These are phyloP conservation scores for Coemansia sp. DNA, from an alignment of 192 early-diverging fungal genomes.

Conservation along the genomic window DNA sequence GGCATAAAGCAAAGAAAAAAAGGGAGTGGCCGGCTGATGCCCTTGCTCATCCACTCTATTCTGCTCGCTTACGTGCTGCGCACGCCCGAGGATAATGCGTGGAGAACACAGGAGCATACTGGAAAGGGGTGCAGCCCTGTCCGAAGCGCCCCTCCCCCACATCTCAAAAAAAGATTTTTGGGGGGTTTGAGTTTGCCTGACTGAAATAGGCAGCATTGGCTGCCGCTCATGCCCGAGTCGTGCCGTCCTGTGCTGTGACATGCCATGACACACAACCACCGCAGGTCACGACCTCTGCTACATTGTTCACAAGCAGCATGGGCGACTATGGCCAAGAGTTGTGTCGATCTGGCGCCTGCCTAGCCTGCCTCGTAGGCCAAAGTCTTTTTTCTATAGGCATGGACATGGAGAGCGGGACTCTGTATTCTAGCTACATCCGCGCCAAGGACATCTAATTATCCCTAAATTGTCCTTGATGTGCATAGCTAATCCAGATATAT, in stretches of 20 bases:
- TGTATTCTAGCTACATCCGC: background rate
- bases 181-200: slow-evolving; percentile 1
- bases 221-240: slow-evolving; percentile 3
- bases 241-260: background rate
- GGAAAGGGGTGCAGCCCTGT: background rate
- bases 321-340: background rate
- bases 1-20: slow-evolving; percentile 5
- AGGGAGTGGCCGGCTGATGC: slow-evolving; percentile 6
- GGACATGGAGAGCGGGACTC: background rate
- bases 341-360: background rate
- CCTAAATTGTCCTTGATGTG: background rate
- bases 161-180: slow-evolving; percentile 5
- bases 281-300: background rate
- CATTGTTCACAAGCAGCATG: background rate
- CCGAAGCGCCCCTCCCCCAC: background rate
- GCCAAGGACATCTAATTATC: background rate
- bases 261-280: background rate
- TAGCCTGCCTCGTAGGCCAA: background rate
- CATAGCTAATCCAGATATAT: slow-evolving; percentile 5
- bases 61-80: slow-evolving; percentile 2
- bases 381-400: background rate
- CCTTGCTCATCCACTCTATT: slow-evolving; percentile 11
- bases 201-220: background rate
- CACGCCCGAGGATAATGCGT: background rate
- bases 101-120: background rate